Evolutionary conservation across 1,284 basidiomycete genomes (phyloP).

Genomic region (Cutaneotrichosporon mucoides): DNA sequence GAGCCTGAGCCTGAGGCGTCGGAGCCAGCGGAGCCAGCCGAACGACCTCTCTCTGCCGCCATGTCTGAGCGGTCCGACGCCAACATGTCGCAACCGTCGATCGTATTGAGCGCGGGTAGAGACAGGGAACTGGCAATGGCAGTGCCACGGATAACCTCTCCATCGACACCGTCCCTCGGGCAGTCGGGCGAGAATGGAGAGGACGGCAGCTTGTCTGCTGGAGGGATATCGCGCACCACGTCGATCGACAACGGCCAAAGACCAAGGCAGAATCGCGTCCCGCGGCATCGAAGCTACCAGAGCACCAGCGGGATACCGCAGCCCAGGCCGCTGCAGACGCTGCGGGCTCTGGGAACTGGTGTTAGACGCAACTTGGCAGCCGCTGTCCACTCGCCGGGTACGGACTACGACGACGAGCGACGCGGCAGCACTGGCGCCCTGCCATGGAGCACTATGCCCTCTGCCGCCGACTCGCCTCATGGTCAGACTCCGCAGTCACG

Average conservation of each 20-base stretch:
- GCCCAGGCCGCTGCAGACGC: neutral
- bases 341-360: neutral
- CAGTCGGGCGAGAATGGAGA: neutral
- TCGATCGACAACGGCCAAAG: constrained; percentile 1
- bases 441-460: neutral
- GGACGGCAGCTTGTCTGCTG: neutral
- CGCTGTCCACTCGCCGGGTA: neutral
- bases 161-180: constrained; percentile 4
- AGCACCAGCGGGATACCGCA: constrained; percentile 4
- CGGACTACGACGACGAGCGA: neutral
- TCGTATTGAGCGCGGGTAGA: neutral
- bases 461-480: neutral
- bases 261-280: neutral
- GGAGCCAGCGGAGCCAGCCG: neutral
- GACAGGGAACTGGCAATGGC: neutral
- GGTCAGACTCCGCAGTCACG: no score
- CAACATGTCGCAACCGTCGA: constrained; percentile 6
- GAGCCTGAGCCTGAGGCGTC: neutral
- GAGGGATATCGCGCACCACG: constrained; percentile 5
- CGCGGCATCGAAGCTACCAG: neutral
- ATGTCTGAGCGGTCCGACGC: neutral
- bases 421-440: neutral
- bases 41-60: no score
- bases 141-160: neutral
- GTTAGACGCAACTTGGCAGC: neutral